phyloP scores from a whole-genome alignment of 768 basidiomycete species.

The Lactifluus subvellereus region DNA sequence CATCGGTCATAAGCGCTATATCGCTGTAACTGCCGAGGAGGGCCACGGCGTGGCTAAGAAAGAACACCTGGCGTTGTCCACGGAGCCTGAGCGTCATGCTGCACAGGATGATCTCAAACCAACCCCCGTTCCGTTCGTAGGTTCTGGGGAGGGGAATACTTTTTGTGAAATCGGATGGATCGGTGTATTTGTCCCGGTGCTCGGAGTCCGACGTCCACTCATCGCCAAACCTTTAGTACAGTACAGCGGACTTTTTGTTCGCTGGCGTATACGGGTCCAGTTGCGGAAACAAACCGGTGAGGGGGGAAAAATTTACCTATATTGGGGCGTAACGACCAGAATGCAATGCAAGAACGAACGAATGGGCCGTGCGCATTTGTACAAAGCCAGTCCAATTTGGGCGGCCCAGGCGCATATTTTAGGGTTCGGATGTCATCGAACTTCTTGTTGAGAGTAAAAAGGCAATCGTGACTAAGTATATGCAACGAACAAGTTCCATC shows the following conservation, averaged over 20 bases:
- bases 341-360: neutral
- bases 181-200: neutral
- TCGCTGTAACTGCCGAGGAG: slow-evolving; percentile 4
- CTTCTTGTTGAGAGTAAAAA: neutral
- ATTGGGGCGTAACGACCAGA: neutral
- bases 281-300: neutral
- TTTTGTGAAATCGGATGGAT: neutral
- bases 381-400: neutral
- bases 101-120: too few relatives aligned
- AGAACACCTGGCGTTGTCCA: neutral
- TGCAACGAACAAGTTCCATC: neutral
- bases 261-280: neutral
- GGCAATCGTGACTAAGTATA: slow-evolving; percentile 11
- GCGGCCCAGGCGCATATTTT: slow-evolving; percentile 2
- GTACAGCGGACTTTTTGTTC: neutral
- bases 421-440: neutral
- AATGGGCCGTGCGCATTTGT: neutral
- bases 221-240: neutral
- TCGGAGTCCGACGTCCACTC: neutral
- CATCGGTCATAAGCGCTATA: slow-evolving; percentile 5
- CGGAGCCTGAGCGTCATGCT: neutral
- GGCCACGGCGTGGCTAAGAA: slow-evolving; percentile 3
- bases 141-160: too few relatives aligned
- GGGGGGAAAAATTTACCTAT: neutral
- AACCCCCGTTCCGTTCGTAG: neutral